Evolutionary conservation across 345 rosid genomes (phyloP).

Genomic region (Crucihimalaya himalaica): DNA sequence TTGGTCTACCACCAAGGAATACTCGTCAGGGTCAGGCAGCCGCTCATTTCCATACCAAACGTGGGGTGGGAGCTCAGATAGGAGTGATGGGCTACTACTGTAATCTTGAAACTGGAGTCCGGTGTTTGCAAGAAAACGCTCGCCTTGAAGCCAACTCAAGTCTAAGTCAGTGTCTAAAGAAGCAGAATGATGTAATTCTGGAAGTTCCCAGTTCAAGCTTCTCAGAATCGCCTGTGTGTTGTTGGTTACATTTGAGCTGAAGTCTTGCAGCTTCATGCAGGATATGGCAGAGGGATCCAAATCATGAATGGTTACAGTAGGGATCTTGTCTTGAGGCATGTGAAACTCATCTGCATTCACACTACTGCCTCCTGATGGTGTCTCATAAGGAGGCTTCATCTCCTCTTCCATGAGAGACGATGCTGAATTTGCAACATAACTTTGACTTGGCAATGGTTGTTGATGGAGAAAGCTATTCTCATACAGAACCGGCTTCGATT

Average conservation of each 20-base stretch:
- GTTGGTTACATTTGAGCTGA: slow-evolving; percentile 43
- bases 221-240: slow-evolving; percentile 45
- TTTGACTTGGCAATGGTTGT: slow-evolving; percentile 42
- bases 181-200: slow-evolving; percentile 39
- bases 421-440: slow-evolving; percentile 35
- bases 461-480: slow-evolving; percentile 52
- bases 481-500: slow-evolving; percentile 48
- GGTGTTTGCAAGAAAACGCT: slow-evolving; percentile 48
- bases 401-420: slow-evolving; percentile 39
- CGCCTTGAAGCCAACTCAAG: slow-evolving; percentile 55
- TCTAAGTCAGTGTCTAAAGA: slow-evolving; percentile 49
- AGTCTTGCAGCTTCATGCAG: slow-evolving; percentile 43
- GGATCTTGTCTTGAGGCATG: slow-evolving; percentile 40
- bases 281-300: slow-evolving; percentile 36
- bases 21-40: slow-evolving; percentile 61
- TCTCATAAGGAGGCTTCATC: slow-evolving; percentile 46
- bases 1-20: slow-evolving; percentile 52
- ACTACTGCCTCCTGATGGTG: slow-evolving; percentile 40
- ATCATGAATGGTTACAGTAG: slow-evolving; percentile 31
- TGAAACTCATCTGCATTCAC: slow-evolving; percentile 33
- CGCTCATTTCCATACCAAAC: slow-evolving; percentile 64
- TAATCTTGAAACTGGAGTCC: slow-evolving; percentile 54
- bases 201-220: slow-evolving; percentile 46
- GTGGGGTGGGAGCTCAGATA: slow-evolving; percentile 55
- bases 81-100: slow-evolving; percentile 30